A percentile compares a stretch with the other conserved stretches of the same genome.
These are phyloP conservation scores for Cupressus sempervirens DNA, from an alignment of 75 land plant species.

Conservation along the genomic window DNA sequence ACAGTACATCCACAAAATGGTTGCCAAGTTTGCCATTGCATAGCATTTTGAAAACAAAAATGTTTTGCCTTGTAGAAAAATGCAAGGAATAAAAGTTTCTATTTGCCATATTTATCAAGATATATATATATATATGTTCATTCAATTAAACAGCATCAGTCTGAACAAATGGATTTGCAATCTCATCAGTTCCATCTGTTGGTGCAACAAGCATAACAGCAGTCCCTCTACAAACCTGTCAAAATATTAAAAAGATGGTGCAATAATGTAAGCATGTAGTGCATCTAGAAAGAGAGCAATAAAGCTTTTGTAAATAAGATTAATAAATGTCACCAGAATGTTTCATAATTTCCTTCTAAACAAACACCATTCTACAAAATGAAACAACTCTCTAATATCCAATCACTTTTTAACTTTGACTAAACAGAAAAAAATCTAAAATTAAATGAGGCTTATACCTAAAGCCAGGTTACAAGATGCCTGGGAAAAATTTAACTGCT, in stretches of 20 bases:
- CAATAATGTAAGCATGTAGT: not conserved
- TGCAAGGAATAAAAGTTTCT: not conserved
- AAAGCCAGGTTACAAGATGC: not conserved
- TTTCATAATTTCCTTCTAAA: not conserved
- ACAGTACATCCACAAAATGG: not conserved
- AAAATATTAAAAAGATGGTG: not conserved
- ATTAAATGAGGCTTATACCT: not conserved
- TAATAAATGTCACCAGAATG: not conserved
- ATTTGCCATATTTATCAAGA: not conserved
- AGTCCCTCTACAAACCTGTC: conserved; percentile 95
- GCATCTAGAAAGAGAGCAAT: not conserved
- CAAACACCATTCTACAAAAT: not conserved
- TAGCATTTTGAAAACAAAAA: not conserved
- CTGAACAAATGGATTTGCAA: conserved; percentile 85
- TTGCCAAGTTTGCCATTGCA: not conserved
- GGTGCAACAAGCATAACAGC: conserved; percentile 99
- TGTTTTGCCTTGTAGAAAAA: not conserved
- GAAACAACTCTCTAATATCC: not conserved
- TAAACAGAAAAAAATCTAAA: not conserved
- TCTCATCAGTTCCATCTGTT: conserved; percentile 99
- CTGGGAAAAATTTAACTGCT: not conserved
- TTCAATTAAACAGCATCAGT: conserved; percentile 62
- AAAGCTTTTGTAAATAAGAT: not conserved
- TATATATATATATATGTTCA: not conserved
- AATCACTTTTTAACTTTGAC: not conserved